These are phyloP conservation scores for Lactarius vividus DNA, from an alignment of 768 basidiomycete species.

Conservation along the genomic window DNA sequence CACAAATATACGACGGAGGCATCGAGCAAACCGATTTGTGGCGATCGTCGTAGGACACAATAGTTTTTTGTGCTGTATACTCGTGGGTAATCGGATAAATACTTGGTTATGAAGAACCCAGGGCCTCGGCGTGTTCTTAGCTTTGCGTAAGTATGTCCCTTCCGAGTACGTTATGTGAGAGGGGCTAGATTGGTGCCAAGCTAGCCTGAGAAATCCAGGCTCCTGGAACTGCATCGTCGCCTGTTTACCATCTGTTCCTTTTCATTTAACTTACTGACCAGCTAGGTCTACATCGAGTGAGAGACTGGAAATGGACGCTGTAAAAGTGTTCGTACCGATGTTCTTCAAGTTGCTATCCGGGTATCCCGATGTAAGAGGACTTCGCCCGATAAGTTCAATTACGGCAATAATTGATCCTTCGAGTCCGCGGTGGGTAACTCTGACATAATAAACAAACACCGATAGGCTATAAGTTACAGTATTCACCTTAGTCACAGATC, in stretches of 20 bases:
- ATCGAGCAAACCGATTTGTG: neutral
- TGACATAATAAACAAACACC: neutral
- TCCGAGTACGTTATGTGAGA: neutral
- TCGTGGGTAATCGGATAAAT: neutral
- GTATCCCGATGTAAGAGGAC: neutral
- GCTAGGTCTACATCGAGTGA: neutral
- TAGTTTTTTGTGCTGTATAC: neutral
- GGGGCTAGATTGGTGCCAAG: neutral
- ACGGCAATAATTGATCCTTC: neutral
- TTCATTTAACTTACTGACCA: too few relatives aligned
- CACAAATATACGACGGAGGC: neutral
- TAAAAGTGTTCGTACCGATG: neutral
- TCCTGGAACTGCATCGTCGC: neutral
- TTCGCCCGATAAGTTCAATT: neutral
- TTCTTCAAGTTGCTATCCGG: neutral
- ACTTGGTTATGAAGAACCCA: neutral
- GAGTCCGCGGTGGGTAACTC: neutral
- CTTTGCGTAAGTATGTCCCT: neutral
- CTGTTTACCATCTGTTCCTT: neutral
- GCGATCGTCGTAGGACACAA: neutral
- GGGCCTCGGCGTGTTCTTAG: neutral
- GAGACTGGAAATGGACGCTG: neutral
- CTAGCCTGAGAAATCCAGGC: neutral
- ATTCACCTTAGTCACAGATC: too few relatives aligned
- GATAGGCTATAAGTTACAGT: neutral